Base-by-base conservation (phyloP, 176 grass and related monocot genomes). In the Alopecurus myosuroides region DNA sequence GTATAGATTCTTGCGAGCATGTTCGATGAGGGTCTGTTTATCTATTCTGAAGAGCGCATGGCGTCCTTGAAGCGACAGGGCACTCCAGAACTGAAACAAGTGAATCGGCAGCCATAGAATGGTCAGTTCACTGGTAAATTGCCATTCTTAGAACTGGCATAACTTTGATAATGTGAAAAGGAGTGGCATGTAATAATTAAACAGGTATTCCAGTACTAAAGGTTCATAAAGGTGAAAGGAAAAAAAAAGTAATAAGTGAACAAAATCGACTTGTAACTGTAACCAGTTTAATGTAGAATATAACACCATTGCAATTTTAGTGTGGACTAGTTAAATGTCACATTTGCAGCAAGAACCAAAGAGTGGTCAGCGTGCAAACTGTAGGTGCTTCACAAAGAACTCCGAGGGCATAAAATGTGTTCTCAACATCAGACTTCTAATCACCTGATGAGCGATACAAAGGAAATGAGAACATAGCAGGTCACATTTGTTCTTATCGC, bases 1-100 rank as follows among this genome's bases (percentile, higher is more conserved):
- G 72, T 98, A 98, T 31, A 94, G 88, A 84, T 94, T 98, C 80
- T 92, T 98, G 40, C 92, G 85, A 78, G 87, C 90, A 86, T 98
- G 95, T 69, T 98, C 95, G 48, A 95, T 93, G n/a, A 98, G 87
- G 58, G 95, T 83, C 51, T 95, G 95, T 35, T 98, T 98, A 93
- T 98, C 95, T 45, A 98, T 93, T 80, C 86, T 90, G 40, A 98
- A 87, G 53, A 98, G 87, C 44, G 86, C 89, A 50, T 89, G 88
- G 20, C 95, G 89, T 61, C 88, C 88, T 81, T 93, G 90, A 79
- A 80, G 80, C 3, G 89, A 74, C 80, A 98, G 75, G 31, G 91
- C 91, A 80, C 76, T 91, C 95, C 95, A 98, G 84, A 98, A 98
- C 95, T 98, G 77, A 80, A 87, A 78, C 85, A 89, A 85, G 80